A percentile compares a stretch with the other conserved stretches of the same genome.
Conservation (phyloP, 2,329 filamentous ascomycete species). For the Cytospora piceae region DNA sequence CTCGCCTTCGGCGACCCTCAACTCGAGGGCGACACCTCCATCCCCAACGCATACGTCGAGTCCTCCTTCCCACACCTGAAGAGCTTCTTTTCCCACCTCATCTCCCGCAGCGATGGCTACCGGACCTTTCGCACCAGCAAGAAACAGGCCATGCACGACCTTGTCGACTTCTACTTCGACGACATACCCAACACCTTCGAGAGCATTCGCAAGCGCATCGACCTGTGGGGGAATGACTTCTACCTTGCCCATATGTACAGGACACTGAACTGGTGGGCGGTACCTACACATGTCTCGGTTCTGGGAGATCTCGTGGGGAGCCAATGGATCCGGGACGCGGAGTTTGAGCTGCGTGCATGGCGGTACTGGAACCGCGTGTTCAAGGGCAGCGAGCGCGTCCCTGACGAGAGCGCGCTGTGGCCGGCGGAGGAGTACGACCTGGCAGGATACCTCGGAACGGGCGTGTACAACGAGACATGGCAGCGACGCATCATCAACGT, state of each 20-base stretch:
- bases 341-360: slow-evolving; percentile 74
- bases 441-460: slow-evolving; percentile 52
- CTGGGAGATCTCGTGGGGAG: slow-evolving; percentile 91
- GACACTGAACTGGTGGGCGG: slow-evolving; percentile 79
- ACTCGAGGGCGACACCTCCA: slow-evolving; percentile 87
- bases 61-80: slow-evolving; percentile 57
- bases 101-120: slow-evolving; percentile 31
- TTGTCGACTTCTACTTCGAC: slow-evolving; percentile 64
- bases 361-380: slow-evolving; percentile 86
- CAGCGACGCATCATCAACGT: slow-evolving; percentile 81
- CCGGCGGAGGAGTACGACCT: slow-evolving; percentile 55
- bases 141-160: slow-evolving; percentile 58
- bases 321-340: slow-evolving; percentile 87
- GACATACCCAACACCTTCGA: slow-evolving; percentile 71
- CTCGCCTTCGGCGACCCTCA: slow-evolving; percentile 91
- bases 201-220: slow-evolving; percentile 76
- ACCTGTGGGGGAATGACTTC: slow-evolving; percentile 90
- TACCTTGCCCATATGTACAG: slow-evolving; percentile 94
- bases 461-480: slow-evolving; percentile 63
- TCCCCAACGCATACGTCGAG: slow-evolving; percentile 61
- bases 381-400: slow-evolving; percentile 65
- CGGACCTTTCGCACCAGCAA: slow-evolving; percentile 54
- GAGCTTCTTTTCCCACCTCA: slow-evolving; percentile 50
- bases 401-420: slow-evolving; percentile 55
- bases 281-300: slow-evolving; percentile 84